Evolutionary conservation across 2,329 filamentous ascomycete species (phyloP).

Genomic region (Fusarium udum): DNA sequence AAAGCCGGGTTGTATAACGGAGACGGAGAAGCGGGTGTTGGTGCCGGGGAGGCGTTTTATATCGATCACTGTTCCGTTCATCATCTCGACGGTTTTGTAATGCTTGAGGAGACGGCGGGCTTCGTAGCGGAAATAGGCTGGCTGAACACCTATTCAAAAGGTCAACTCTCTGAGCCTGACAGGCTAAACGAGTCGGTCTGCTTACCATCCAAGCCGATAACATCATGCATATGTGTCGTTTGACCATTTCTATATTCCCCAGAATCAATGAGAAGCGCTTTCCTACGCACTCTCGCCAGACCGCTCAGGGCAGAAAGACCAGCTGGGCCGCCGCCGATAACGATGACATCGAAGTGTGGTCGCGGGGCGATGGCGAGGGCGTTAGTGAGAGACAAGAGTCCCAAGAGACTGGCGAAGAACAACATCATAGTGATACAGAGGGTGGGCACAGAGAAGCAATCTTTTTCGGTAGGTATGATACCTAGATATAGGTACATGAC

Average conservation of each 20-base stretch:
- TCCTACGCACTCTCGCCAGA: slow-evolving; percentile 66
- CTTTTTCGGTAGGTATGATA: background rate
- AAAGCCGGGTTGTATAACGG: background rate
- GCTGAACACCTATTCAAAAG: slow-evolving; percentile 57
- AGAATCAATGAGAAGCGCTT: slow-evolving; percentile 66
- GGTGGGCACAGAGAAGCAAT: too few relatives aligned
- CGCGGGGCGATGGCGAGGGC: background rate
- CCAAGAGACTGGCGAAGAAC: slow-evolving; percentile 12
- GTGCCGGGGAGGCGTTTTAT: slow-evolving; percentile 50
- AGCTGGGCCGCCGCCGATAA: slow-evolving; percentile 67
- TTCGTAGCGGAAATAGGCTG: slow-evolving; percentile 62
- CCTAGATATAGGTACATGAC: fast-evolving
- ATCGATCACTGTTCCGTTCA: slow-evolving; percentile 62
- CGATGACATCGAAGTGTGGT: slow-evolving; percentile 61
- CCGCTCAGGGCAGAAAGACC: slow-evolving; percentile 65
- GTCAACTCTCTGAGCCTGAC: background rate
- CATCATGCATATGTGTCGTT: slow-evolving; percentile 69
- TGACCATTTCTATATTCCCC: slow-evolving; percentile 65
- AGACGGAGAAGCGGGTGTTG: slow-evolving; percentile 58
- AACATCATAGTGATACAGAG: slow-evolving; percentile 20
- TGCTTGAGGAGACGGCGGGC: slow-evolving; percentile 62
- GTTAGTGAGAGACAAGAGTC: slow-evolving; percentile 21
- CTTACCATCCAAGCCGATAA: slow-evolving; percentile 67
- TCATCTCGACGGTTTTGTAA: slow-evolving; percentile 60
- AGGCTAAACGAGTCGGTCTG: fast-evolving